Conservation (phyloP, 2,329 filamentous ascomycete genomes). For the Gaeumannomyces tritici region DNA sequence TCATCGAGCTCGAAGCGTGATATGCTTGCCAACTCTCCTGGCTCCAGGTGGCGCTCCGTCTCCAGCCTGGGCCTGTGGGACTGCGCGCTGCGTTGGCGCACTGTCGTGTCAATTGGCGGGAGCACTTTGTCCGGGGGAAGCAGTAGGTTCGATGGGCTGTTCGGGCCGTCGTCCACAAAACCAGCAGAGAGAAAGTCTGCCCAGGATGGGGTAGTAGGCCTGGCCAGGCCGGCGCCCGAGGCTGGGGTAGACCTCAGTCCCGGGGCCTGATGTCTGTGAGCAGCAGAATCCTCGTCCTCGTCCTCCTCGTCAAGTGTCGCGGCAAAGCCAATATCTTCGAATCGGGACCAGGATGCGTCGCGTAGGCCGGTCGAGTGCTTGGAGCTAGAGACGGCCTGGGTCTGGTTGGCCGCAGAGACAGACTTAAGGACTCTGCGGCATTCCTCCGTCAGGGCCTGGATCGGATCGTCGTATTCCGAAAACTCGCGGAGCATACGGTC, state of each 20-base stretch:
- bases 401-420: constrained; percentile 84
- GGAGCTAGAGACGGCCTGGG: constrained; percentile 55
- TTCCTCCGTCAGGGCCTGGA: constrained; percentile 83
- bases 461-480: constrained; percentile 80
- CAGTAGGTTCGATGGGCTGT: constrained; percentile 55
- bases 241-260: constrained; percentile 57
- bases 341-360: constrained; percentile 92
- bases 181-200: constrained; percentile 94
- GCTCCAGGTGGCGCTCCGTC: constrained; percentile 61
- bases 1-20: constrained; percentile 79
- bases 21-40: constrained; percentile 91
- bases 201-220: constrained; percentile 95
- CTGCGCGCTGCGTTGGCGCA: constrained; percentile 74
- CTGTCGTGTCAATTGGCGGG: constrained; percentile 67
- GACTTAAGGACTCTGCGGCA: constrained; percentile 83
- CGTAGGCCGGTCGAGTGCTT: constrained; percentile 64
- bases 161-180: constrained; percentile 69
- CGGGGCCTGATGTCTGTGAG: constrained; percentile 25
- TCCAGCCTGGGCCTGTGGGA: constrained; percentile 70
- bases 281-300: constrained; percentile 45
- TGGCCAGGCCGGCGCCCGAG: constrained; percentile 55
- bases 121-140: constrained; percentile 88
- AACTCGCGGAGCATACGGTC: constrained; percentile 79
- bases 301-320: constrained; percentile 64
- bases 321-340: constrained; percentile 89